Evolutionary conservation across 192 early-diverging fungal genomes (phyloP).

Genomic region (Coemansia sp.): DNA sequence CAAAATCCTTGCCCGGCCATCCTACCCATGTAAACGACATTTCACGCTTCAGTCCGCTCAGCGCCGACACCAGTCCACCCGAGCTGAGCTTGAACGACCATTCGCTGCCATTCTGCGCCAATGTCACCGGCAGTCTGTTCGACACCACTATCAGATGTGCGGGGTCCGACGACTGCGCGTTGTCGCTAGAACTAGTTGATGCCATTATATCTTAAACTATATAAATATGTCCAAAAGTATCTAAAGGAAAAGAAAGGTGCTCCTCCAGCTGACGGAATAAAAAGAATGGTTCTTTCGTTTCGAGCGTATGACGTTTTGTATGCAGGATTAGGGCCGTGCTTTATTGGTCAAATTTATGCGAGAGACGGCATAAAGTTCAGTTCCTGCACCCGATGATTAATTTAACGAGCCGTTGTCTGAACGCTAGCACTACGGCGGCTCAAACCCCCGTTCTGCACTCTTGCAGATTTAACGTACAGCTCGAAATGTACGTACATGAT

Average conservation of each 20-base stretch:
- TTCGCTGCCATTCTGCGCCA: conserved; percentile 38
- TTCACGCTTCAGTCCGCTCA: conserved; percentile 90
- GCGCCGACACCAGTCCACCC: conserved; percentile 93
- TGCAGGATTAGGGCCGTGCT: conserved; percentile 2
- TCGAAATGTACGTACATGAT: no score
- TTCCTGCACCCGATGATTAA: no score
- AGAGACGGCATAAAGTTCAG: neutral
- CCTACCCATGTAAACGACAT: conserved; percentile 99
- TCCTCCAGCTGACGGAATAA: neutral
- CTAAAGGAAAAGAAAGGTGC: neutral
- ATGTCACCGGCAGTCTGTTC: conserved; percentile 94
- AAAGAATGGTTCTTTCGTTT: neutral
- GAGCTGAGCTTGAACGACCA: conserved; percentile 85
- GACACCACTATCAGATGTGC: conserved; percentile 87
- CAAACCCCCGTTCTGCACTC: no score
- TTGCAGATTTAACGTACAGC: no score
- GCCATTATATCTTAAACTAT: neutral
- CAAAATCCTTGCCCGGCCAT: conserved; percentile 92
- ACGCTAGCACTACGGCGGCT: no score
- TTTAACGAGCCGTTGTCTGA: no score
- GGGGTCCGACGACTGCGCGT: conserved; percentile 14
- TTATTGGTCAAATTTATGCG: conserved; percentile 11
- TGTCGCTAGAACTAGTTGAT: conserved; percentile 4
- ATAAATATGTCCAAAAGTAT: neutral
- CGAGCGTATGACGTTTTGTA: neutral